phyloP scores from a whole-genome alignment of 805 yeast genomes.

The Wickerhamomyces alni region DNA sequence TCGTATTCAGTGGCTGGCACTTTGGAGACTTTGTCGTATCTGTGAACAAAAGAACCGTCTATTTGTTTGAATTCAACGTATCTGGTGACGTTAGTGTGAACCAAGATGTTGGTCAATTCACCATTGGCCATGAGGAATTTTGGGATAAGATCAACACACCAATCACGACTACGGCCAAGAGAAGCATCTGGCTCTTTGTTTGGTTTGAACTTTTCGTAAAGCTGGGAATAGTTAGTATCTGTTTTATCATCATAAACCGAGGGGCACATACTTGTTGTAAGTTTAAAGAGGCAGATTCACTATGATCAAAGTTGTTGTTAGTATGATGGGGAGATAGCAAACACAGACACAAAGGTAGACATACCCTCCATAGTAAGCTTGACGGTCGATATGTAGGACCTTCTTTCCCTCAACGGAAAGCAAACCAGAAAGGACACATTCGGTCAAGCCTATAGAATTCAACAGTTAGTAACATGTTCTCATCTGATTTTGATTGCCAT shows the following conservation, averaged over 20 bases:
- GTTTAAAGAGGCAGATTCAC: conserved; percentile 79
- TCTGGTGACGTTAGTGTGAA: conserved; percentile 93
- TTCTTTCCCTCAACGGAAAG: conserved; percentile 97
- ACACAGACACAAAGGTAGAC: conserved; percentile 22
- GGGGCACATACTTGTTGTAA: conserved; percentile 46
- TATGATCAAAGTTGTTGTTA: neutral
- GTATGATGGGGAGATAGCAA: neutral
- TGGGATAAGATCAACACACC: conserved; percentile 97
- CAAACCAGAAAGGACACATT: conserved; percentile 90
- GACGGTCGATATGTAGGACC: conserved; percentile 92
- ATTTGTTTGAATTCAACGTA: conserved; percentile 95
- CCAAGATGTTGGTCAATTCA: conserved; percentile 89
- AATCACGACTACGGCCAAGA: conserved; percentile 89
- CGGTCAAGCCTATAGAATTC: conserved; percentile 72
- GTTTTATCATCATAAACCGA: no score
- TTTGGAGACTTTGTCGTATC: conserved; percentile 82
- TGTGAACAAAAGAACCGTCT: conserved; percentile 89
- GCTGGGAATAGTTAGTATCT: conserved; percentile 29
- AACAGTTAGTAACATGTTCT: neutral
- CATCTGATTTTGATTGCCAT: neutral
- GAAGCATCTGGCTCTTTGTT: conserved; percentile 54
- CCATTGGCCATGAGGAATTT: conserved; percentile 97
- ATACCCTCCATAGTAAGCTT: conserved; percentile 84
- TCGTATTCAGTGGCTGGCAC: conserved; percentile 91
- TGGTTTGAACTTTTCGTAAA: conserved; percentile 85